Percentiles rank a stretch among this genome's conserved stretches.
phyloP scores from a whole-genome alignment of 441 rosid species.

The Lepidium campestre region DNA sequence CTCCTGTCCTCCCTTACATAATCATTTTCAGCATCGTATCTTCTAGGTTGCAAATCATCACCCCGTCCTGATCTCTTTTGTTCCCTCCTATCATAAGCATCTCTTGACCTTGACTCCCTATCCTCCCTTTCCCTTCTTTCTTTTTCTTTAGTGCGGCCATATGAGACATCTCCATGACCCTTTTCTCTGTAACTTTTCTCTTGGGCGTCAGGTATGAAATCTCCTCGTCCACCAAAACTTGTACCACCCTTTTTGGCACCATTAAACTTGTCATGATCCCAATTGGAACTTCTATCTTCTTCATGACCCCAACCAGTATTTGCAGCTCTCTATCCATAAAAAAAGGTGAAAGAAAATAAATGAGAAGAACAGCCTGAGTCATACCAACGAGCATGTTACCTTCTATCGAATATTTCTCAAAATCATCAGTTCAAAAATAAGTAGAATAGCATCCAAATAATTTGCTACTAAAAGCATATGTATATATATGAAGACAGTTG shows the following conservation, averaged over 20 bases:
- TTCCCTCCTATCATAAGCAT: constrained; percentile 22
- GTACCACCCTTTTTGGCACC: constrained; percentile 37
- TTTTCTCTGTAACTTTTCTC: constrained; percentile 24
- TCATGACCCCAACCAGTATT: constrained; percentile 88
- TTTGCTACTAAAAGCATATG: neutral
- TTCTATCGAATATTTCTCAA: neutral
- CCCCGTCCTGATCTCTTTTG: constrained; percentile 10
- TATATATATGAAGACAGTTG: neutral
- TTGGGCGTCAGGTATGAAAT: constrained; percentile 12
- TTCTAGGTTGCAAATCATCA: constrained; percentile 12
- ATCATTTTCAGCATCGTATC: constrained; percentile 3
- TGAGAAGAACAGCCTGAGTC: neutral
- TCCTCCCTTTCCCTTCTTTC: constrained; percentile 25
- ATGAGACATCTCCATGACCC: constrained; percentile 28
- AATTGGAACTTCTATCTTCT: constrained; percentile 50
- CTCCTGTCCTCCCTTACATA: constrained; percentile 34
- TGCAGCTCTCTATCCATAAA: constrained; percentile 76
- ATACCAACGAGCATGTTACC: neutral
- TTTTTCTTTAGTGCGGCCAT: constrained; percentile 23
- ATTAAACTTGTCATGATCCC: constrained; percentile 71
- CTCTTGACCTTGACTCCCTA: constrained; percentile 26
- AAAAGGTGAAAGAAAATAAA: neutral
- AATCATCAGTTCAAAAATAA: neutral
- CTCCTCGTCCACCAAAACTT: constrained; percentile 31
- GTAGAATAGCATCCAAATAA: neutral